A percentile compares a stretch with the other conserved stretches of the same genome.
These are phyloP conservation scores for Cladosporium sp. DNA, from an alignment of 2,329 filamentous ascomycete genomes.

Conservation along the genomic window DNA sequence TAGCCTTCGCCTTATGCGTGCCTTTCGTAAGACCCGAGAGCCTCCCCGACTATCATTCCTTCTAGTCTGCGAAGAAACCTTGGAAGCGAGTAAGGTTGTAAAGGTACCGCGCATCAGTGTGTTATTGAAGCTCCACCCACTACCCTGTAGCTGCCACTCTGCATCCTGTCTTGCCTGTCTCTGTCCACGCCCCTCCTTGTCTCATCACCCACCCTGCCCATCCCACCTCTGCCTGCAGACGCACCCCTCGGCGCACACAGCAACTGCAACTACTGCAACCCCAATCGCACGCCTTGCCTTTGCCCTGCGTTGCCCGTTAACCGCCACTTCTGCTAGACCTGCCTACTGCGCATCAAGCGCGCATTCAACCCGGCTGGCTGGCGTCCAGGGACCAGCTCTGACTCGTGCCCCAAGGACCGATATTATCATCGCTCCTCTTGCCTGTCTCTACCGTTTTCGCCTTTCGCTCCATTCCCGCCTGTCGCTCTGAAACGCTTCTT, in stretches of 20 bases:
- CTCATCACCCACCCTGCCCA: neutral
- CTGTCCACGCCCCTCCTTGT: neutral
- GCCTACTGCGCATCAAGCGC: constrained; percentile 13
- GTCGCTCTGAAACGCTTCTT: neutral
- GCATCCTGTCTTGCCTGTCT: neutral
- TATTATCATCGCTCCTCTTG: constrained; percentile 6
- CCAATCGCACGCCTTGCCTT: neutral
- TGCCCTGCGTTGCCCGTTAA: constrained; percentile 7
- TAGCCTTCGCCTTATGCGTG: neutral
- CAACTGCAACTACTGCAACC: neutral
- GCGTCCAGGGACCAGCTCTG: constrained; percentile 8
- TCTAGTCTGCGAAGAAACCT: neutral
- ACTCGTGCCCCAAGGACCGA: constrained; percentile 15
- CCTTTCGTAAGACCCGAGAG: constrained; percentile 1
- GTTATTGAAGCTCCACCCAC: neutral
- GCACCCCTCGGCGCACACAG: neutral
- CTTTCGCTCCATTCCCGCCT: neutral
- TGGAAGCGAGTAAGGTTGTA: constrained; percentile 7
- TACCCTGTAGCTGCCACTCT: neutral
- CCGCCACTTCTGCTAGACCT: constrained; percentile 10
- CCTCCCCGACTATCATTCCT: neutral
- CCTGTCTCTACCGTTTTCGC: constrained; percentile 13
- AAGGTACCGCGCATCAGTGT: neutral
- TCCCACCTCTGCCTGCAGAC: constrained; percentile 1
- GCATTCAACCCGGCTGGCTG: constrained; percentile 17